These are phyloP conservation scores for Yarrowia osloensis DNA, from an alignment of 805 yeast genomes.

Conservation along the genomic window DNA sequence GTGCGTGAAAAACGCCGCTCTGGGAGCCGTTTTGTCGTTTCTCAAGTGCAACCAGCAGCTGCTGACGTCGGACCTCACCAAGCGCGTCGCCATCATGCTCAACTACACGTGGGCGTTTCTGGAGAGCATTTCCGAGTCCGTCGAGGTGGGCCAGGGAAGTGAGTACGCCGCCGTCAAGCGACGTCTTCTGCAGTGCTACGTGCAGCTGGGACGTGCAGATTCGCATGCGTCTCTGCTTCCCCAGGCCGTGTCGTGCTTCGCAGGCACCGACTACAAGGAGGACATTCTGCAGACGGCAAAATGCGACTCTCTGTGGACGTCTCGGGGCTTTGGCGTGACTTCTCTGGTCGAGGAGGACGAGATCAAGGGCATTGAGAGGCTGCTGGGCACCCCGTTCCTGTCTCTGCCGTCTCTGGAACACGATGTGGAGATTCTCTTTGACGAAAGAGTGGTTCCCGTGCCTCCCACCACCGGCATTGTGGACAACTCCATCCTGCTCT, in stretches of 20 bases:
- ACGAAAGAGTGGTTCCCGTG: constrained; percentile 35
- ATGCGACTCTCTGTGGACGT: constrained; percentile 20
- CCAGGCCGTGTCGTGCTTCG: constrained; percentile 16
- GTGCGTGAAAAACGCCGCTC: constrained; percentile 59
- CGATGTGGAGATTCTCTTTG: constrained; percentile 11
- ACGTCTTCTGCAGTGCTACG: constrained; percentile 47
- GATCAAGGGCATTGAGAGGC: constrained; percentile 47
- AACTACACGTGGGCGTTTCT: constrained; percentile 45
- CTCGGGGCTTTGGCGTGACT: constrained; percentile 23
- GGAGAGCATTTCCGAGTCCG: constrained; percentile 37
- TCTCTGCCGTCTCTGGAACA: constrained; percentile 33
- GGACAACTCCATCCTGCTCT: constrained; percentile 78
- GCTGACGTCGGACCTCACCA: constrained; percentile 49
- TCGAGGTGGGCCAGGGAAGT: constrained; percentile 34
- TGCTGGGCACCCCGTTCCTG: constrained; percentile 41
- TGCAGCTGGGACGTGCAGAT: constrained; percentile 37
- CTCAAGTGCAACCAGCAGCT: constrained; percentile 44
- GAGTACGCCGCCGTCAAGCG: constrained; percentile 8
- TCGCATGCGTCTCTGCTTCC: constrained; percentile 24
- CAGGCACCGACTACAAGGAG: constrained; percentile 16
- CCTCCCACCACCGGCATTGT: constrained; percentile 54
- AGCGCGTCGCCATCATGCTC: constrained; percentile 52
- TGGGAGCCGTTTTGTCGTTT: constrained; percentile 59
- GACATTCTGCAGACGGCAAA: constrained; percentile 11
- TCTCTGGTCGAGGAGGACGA: constrained; percentile 36